Percentiles rank a stretch among this genome's conserved stretches.
Evolutionary conservation across 208 protist genomes (phyloP).

Genomic region (Acanthamoeba lenticulata): DNA sequence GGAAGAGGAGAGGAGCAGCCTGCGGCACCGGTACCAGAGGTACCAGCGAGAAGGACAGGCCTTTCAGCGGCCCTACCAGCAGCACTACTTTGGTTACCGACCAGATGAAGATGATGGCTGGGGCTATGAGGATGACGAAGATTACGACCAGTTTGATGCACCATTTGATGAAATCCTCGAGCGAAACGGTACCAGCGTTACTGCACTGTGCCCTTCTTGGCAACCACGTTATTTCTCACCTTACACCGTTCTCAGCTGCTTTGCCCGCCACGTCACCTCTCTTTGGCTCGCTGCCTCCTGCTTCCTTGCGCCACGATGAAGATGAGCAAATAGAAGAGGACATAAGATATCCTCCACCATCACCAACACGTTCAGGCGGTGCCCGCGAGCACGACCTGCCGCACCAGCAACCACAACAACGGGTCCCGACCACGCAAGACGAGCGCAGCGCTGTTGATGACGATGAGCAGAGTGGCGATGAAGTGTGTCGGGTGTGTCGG

Average conservation of each 20-base stretch:
- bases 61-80: neutral
- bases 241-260: neutral
- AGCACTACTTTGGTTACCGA: neutral
- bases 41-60: neutral
- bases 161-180: neutral
- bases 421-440: neutral
- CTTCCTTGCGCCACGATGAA: neutral
- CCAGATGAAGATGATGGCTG: neutral
- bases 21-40: neutral
- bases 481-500: slow-evolving; percentile 36
- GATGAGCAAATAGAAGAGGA: neutral
- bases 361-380: neutral
- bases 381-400: neutral
- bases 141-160: neutral
- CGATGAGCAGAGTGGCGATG: neutral
- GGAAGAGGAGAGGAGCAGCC: no score
- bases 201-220: neutral
- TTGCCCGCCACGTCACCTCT: neutral
- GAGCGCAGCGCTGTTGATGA: neutral
- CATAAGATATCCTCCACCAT: no score
- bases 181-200: neutral
- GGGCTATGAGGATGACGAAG: neutral
- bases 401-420: neutral
- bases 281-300: neutral
- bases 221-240: neutral